Percentiles rank a stretch among this genome's conserved stretches.
Conservation (phyloP, 371 early-diverging fungal species). For the Syncephalastrum racemosum region DNA sequence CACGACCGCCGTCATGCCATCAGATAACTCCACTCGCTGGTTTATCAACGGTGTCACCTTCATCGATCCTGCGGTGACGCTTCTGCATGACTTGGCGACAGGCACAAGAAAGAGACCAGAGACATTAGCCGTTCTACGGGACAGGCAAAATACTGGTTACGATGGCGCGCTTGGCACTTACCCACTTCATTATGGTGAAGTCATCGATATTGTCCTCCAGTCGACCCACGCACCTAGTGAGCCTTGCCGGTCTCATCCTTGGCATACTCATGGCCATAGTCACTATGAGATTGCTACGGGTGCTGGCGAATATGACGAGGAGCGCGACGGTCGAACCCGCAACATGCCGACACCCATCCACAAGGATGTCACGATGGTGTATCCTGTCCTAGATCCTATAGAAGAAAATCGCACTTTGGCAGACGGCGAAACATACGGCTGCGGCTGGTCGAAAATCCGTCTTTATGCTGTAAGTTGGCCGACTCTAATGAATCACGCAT, state of each 20-base stretch:
- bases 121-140: not conserved
- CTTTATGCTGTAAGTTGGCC: constrained; percentile 37
- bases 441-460: constrained; percentile 47
- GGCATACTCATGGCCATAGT: constrained; percentile 53
- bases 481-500: not conserved
- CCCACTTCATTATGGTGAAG: constrained; percentile 33
- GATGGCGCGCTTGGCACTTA: constrained; percentile 38
- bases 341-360: constrained; percentile 23
- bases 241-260: constrained; percentile 44
- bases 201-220: constrained; percentile 43
- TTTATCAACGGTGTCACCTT: constrained; percentile 33
- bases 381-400: constrained; percentile 28
- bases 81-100: constrained; percentile 18
- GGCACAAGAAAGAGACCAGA: constrained; percentile 9
- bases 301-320: constrained; percentile 38
- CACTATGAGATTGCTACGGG: constrained; percentile 48
- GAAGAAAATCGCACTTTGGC: constrained; percentile 6
- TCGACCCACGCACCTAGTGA: constrained; percentile 27
- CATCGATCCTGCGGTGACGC: constrained; percentile 15
- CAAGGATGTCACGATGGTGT: constrained; percentile 39
- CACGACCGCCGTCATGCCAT: constrained; percentile 13
- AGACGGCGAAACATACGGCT: constrained; percentile 21
- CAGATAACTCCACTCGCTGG: constrained; percentile 23
- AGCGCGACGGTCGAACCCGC: constrained; percentile 20
- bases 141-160: constrained; percentile 19